Evolutionary conservation across 2,329 filamentous ascomycete genomes (phyloP), one percentile per base, ranked within the genome.

Genomic region (Metarhizium sp.): DNA sequence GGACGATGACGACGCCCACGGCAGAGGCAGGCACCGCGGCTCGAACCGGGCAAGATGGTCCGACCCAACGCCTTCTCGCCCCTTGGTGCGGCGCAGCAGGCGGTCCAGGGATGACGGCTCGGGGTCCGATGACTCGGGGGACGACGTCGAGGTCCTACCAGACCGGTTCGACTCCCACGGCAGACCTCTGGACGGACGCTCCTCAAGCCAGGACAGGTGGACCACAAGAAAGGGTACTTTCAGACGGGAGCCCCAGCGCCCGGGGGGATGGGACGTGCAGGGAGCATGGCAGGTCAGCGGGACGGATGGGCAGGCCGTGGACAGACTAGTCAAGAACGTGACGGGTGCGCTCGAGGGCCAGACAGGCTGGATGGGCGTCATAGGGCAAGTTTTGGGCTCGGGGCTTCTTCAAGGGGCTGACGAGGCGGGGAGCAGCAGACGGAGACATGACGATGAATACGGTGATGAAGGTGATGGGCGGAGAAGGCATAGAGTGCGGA

Each of bases 111-210:
- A 62, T 2, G 58, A 58, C 2, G 58, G 59, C 2, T 58, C 59
- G 13, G 53, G 54, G 2, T 56, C 63, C 1, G 66, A 66, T 18
- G 25, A 25, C 25, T 67, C 66, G 1, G 69, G 72, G 18, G 66
- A 71, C 3, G 67, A 72, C 0, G 64, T 78, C 1, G 76, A 79
- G 58, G 59, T 68, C 2, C 62, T 80, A 0, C 77, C 77, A 0
- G 73, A 75, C 52, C 72, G 77, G 0, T 80, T 80, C 51, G 76
- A 80, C 57, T 54, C 62, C 0, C 60, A 73, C 2, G 77, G 78
- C 1, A 68, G 65, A 13, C 75, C 71, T 1, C 60, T 80, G 1
- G 67, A 71, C 49, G 60, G 59, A 7, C 59, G 58, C 5, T 57
- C 59, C 7, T 43, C 49, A 2, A 56, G 53, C 6, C 56, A 54